Evolutionary conservation across 768 basidiomycete species (phyloP), one percentile per base, ranked within the genome.

Genomic region (Ephemerocybe angulata): DNA sequence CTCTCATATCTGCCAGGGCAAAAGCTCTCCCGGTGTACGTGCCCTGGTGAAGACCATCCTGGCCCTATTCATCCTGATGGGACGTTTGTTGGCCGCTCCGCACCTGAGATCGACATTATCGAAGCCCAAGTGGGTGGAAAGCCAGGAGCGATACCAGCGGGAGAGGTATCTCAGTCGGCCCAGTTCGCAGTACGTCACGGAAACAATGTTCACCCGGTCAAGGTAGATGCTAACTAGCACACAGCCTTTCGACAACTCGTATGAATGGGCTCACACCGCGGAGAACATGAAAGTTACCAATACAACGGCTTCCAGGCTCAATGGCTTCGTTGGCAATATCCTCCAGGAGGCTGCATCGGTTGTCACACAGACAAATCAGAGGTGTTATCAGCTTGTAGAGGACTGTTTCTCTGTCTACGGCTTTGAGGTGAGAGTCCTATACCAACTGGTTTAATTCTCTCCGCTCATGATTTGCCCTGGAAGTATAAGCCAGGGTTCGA

Each of bases 281-380:
- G 4, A n/a, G 19, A n/a, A 15, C 19, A 15, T 35, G 6, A 21
- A 42, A 37, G 35, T 76, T 55, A 76, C 81, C 58, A 61, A 71
- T 30, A 79, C 73, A n/a, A 24, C 17, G 44, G 19, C 29, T 24
- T 13, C 22, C 46, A 47, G 13, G 10, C 25, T 47, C 28, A 15
- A 25, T 8, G 28, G 10, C 25, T 28, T 15, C 25, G 24, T 21
- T 24, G 17, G 17, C 46, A 65, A 67, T 27, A 79, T 76, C 8
- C 80, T 80, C 60, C 91, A 93, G 64, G 86, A 92, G 67, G 85
- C 88, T 22, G 85, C 87, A 1, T 89, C 87, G 22, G 85, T 80
- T 15, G 70, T 92, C 12, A 79, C 84, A 1, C 61, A 69, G 2
- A 88, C 86, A 4, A 76, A 91, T 63, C 82, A 81, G 65, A 53